These are phyloP conservation scores for Priceomyces fermenticarens DNA, from an alignment of 805 yeast genomes.

Conservation along the genomic window DNA sequence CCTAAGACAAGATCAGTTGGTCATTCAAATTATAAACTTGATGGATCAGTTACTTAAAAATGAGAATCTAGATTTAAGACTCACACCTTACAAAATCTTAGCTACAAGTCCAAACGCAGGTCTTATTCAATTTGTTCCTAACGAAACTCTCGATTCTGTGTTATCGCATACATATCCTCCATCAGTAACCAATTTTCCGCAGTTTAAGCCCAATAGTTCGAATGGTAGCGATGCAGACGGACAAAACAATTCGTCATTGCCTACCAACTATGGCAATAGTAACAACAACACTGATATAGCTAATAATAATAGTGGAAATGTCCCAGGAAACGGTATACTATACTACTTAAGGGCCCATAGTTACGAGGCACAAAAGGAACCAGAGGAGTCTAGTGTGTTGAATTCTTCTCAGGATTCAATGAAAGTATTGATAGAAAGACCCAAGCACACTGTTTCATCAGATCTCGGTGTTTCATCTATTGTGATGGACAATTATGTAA, in stretches of 20 bases:
- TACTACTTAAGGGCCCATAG: slow-evolving; percentile 64
- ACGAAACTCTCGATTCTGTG: slow-evolving; percentile 81
- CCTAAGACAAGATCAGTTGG: slow-evolving; percentile 91
- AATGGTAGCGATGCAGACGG: background rate
- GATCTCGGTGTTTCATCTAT: slow-evolving; percentile 52
- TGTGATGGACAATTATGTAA: slow-evolving; percentile 90
- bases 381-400: slow-evolving; percentile 22
- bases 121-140: slow-evolving; percentile 90
- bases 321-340: slow-evolving; percentile 64
- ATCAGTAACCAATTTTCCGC: slow-evolving; percentile 1
- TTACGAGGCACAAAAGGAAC: slow-evolving; percentile 24
- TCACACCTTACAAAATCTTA: slow-evolving; percentile 85
- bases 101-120: slow-evolving; percentile 94
- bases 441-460: slow-evolving; percentile 32
- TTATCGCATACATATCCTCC: slow-evolving; percentile 39
- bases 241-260: background rate
- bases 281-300: slow-evolving; percentile 3
- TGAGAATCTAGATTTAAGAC: slow-evolving; percentile 83
- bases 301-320: background rate
- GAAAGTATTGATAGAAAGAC: slow-evolving; percentile 10
- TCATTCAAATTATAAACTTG: slow-evolving; percentile 85
- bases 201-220: slow-evolving; percentile 5
- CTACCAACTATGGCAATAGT: background rate
- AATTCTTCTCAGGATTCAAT: slow-evolving; percentile 8
- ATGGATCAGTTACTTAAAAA: slow-evolving; percentile 87